Percentiles rank a stretch among this genome's conserved stretches.
Evolutionary conservation across 2,329 filamentous ascomycete genomes (phyloP).

Genomic region (Cercospora nicotianae): DNA sequence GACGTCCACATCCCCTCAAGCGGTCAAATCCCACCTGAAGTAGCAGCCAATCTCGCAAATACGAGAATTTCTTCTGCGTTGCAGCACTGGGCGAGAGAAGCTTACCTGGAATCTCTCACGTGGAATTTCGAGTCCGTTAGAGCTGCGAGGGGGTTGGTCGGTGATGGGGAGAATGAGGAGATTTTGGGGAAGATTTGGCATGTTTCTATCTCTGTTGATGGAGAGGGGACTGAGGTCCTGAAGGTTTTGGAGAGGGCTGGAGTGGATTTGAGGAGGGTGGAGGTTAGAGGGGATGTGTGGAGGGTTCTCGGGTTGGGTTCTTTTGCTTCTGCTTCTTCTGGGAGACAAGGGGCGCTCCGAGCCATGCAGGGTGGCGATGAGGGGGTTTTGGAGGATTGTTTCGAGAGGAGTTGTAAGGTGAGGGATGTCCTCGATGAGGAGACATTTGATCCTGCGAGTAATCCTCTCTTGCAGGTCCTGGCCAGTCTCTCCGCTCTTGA

Average conservation of each 20-base stretch:
- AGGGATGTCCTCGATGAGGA: background rate
- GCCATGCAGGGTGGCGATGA: background rate
- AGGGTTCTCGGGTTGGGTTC: background rate
- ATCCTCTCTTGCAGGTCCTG: background rate
- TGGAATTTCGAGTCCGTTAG: background rate
- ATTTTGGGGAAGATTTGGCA: background rate
- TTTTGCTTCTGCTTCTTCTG: background rate
- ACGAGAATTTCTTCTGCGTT: background rate
- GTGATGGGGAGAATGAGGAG: background rate
- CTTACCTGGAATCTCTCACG: background rate
- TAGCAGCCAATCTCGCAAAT: background rate
- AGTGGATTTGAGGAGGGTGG: background rate
- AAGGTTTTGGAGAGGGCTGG: background rate
- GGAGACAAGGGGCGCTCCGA: no score
- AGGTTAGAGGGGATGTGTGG: background rate
- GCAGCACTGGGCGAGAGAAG: background rate
- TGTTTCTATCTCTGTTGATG: background rate
- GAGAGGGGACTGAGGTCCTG: background rate
- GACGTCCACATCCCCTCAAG: background rate
- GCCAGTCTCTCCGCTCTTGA: background rate
- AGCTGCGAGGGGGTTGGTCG: background rate
- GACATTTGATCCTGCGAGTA: background rate
- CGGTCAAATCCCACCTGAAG: background rate
- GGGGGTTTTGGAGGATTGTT: background rate
- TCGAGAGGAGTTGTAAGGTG: background rate